Evolutionary conservation across 495 filamentous ascomycete species (phyloP), one percentile per base, ranked within the genome.

Genomic region (Poronia punctata): DNA sequence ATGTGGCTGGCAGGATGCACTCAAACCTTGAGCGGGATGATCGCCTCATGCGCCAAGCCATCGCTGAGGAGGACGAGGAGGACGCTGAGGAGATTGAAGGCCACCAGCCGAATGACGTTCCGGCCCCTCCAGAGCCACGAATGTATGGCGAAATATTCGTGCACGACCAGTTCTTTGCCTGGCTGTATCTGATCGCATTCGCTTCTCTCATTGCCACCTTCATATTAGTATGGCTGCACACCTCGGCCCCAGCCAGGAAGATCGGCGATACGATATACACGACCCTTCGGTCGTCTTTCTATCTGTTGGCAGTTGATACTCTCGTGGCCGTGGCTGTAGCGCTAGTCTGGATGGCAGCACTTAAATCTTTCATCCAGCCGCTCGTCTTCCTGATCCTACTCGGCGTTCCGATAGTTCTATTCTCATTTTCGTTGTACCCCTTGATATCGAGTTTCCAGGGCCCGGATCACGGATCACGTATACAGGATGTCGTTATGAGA

Each of bases 151-250:
- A 73, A 40, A 63, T 70, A 8, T 73, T 73, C 38, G 62, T 56
- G 14, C 86, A 97, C 62, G 93, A 98, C 61, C 65, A 74, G 10
- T 88, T 97, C 61, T 98, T 92, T 75, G 85, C 83, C n/a, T 87
- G 83, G 50, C 67, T 97, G 19, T 97, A 87, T 56, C 61, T 94
- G 43, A 89, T 97, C 58, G 82, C 76, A 21, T 64, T 92, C 38
- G 86, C 86, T 26, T 79, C 83, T 16, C 63, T 97, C 25, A 78
- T 97, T 53, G 80, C 89, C 12, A 89, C 85, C 10, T 88, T 89
- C 42, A 77, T 95, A 38, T 72, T 98, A 10, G 80, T 95, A 34
- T 88, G 82, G 53, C 71, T 98, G 8, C 88, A 97, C 56, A 97
- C 90, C 1, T 79, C 81, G 7, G 55, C 76, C 1, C 83, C 84